Evolutionary conservation across 768 basidiomycete species (phyloP).

Genomic region (Calocybe gangraenosa): DNA sequence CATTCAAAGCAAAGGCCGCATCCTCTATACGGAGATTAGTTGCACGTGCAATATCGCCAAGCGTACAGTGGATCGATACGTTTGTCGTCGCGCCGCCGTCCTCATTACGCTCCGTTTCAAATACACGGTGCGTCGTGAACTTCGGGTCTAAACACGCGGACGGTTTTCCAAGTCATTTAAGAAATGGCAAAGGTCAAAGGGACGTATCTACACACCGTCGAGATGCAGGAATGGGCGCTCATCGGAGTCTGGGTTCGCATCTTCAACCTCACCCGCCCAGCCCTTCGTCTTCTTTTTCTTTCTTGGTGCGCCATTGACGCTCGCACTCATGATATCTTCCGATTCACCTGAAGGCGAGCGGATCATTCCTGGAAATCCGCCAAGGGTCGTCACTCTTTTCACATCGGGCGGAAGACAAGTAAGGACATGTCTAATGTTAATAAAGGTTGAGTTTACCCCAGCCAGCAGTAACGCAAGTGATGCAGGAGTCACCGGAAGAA

Average conservation of each 20-base stretch:
- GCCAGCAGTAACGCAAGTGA: not conserved
- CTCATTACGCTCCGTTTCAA: constrained; percentile 51
- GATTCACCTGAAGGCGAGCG: constrained; percentile 29
- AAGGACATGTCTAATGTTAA: constrained; percentile 44
- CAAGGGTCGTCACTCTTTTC: constrained; percentile 38
- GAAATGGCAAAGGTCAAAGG: not conserved
- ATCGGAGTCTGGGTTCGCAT: constrained; percentile 26
- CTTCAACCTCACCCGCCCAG: constrained; percentile 66
- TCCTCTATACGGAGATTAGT: constrained; percentile 85
- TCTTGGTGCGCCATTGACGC: constrained; percentile 19
- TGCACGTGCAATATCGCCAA: constrained; percentile 73
- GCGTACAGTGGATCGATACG: constrained; percentile 61
- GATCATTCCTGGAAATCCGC: constrained; percentile 37
- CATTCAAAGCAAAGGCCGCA: constrained; percentile 82
- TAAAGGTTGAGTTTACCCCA: not conserved
- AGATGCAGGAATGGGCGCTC: constrained; percentile 29
- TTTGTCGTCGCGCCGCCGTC: constrained; percentile 74
- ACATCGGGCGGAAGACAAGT: constrained; percentile 56
- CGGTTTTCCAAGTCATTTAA: not conserved
- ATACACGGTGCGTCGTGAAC: constrained; percentile 49
- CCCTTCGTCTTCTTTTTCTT: constrained; percentile 60
- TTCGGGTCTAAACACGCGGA: constrained; percentile 37
- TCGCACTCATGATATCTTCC: constrained; percentile 9
- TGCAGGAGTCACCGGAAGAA: constrained; percentile 60
- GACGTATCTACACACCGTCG: constrained; percentile 32